Base-by-base conservation (phyloP, 2,329 filamentous ascomycete species). In the Phyllosticta citrichinensis region DNA sequence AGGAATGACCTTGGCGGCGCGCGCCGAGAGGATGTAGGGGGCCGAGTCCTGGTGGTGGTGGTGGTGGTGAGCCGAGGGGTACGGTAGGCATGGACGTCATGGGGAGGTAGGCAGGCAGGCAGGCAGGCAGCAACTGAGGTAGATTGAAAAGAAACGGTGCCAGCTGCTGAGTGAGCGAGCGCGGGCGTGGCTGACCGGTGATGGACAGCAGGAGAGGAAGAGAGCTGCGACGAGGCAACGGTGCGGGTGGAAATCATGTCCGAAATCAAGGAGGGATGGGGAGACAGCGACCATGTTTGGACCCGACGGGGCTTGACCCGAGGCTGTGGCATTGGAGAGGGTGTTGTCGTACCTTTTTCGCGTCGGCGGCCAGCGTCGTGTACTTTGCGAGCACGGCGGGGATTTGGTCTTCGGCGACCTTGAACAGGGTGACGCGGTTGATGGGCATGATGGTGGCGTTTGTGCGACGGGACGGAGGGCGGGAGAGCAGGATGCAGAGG, bases 21-120 rank as follows among this genome's bases (percentile, higher is more conserved):
- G 76, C 65, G 82, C 74, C 62, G 78, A 78, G 52, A 84, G 71
- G 65, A 89, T 86, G 70, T 88, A 89, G 2, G 85, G 84, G 69
- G 86, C 83, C 65, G 84, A 85, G 66, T 87, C 80, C 86, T 88
- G 56, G 56, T 33, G 57, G 19, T 35, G 56, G 56, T 33, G 57
- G 19, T 35, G n/a, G 14, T 14, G 14, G 25, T 52, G 55, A 55
- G 20, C 40, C 24, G 19, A 56, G 6, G 55, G 14, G 59, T 12
- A 51, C 47, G 50, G 54, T 19, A 17, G n/a, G 52, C 17, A 2
- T 3, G 12, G 52, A 52, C 10, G 51, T 52, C 9, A 53, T 12
- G 19, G 35, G 35, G n/a, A n/a, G n/a, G n/a, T n/a, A n/a, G n/a
- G n/a, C n/a, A n/a, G n/a, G n/a, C n/a, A n/a, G n/a, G n/a, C 17